These are phyloP conservation scores for Penicillium sp. DNA, from an alignment of 2,329 filamentous ascomycete species.

Conservation along the genomic window DNA sequence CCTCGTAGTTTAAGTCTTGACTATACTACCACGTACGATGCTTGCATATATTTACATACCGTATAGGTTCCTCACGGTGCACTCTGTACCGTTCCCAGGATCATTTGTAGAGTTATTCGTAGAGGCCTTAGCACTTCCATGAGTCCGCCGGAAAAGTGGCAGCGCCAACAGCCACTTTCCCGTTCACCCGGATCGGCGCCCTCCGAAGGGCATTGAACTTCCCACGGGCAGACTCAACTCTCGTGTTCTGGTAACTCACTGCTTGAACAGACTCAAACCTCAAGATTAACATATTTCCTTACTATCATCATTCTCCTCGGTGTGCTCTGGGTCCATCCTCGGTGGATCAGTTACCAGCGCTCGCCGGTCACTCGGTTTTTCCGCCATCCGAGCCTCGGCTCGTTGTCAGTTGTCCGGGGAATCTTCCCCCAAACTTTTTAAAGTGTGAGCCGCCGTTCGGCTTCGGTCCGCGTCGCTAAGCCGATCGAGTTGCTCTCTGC, in stretches of 20 bases:
- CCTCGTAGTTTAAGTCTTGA: no score
- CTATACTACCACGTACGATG: not conserved
- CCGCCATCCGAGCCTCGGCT: constrained; percentile 27
- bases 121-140: constrained; percentile 12
- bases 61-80: not conserved
- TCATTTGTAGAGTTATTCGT: no score
- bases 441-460: constrained; percentile 16
- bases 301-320: not conserved
- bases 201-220: constrained; percentile 7
- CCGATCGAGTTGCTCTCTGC: constrained; percentile 13
- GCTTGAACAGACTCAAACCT: no score
- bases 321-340: not conserved
- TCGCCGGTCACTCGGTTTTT: constrained; percentile 17
- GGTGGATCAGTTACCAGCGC: not conserved
- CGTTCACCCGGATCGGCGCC: constrained; percentile 26
- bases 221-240: not conserved
- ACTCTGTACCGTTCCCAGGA: not conserved
- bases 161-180: constrained; percentile 15
- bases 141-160: constrained; percentile 24
- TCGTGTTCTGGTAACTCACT: not conserved
- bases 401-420: constrained; percentile 21
- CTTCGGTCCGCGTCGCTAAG: constrained; percentile 20
- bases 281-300: no score
- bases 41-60: not conserved
- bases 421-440: not conserved